Evolutionary conservation across 1,139 yeast species (phyloP).

Genomic region (Kodamaea ohmeri): DNA sequence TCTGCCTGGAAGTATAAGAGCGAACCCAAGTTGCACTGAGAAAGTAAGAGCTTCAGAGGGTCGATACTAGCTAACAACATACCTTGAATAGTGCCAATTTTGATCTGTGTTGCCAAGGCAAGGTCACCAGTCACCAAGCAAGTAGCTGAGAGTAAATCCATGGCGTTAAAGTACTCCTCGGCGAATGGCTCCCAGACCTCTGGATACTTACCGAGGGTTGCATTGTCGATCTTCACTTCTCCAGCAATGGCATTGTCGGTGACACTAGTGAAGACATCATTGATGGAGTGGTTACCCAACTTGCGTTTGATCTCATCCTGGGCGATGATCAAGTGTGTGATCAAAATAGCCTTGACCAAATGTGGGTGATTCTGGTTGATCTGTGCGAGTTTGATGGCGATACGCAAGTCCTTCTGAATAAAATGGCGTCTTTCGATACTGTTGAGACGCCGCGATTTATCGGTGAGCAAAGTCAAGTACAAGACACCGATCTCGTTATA

Average conservation of each 20-base stretch:
- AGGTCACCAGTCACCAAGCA: conserved; percentile 68
- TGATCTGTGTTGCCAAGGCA: conserved; percentile 59
- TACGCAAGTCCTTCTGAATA: conserved; percentile 68
- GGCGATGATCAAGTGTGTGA: conserved; percentile 65
- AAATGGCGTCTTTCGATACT: conserved; percentile 49
- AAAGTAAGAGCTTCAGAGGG: conserved; percentile 60
- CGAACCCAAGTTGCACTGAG: conserved; percentile 73
- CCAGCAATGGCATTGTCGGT: background rate
- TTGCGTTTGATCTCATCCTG: conserved; percentile 35
- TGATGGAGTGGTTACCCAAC: conserved; percentile 2
- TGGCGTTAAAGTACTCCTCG: conserved; percentile 71
- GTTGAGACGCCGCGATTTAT: conserved; percentile 24
- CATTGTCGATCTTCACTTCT: conserved; percentile 18
- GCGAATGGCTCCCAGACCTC: conserved; percentile 69
- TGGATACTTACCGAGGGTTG: conserved; percentile 17
- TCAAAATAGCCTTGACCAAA: conserved; percentile 55
- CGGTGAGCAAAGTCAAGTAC: conserved; percentile 57
- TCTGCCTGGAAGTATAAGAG: conserved; percentile 70
- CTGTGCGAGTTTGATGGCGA: conserved; percentile 65
- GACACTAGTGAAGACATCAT: conserved; percentile 15
- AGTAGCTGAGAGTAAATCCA: conserved; percentile 67
- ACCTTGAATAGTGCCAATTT: conserved; percentile 66
- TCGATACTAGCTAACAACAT: conserved; percentile 72
- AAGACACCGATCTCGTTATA: conserved; percentile 67
- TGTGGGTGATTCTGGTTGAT: conserved; percentile 48